Evolutionary conservation across 2,329 filamentous ascomycete species (phyloP), one percentile per base, ranked within the genome.

Genomic region (Hymenoscyphus fructigenus): DNA sequence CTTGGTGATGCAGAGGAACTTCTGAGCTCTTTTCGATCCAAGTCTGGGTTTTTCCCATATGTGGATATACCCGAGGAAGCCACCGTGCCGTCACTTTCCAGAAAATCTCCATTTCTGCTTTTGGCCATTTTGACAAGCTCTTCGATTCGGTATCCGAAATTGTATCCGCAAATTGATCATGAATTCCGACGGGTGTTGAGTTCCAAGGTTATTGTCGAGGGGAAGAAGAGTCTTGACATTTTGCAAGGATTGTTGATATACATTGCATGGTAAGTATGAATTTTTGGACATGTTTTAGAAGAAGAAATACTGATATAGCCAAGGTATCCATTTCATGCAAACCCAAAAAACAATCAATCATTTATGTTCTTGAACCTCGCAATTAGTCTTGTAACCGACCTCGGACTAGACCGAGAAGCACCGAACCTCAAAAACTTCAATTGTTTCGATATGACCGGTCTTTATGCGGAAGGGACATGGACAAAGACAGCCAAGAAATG

Each of bases 221-320:
- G 85, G 0, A 83, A 86, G 76, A 81, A 84, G 61, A 85, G 80
- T 23, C 67, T 88, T 17, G 85, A 88, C 66, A 73, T 87, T 36
- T 73, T 88, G 0, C 83, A 85, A 67, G 85, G 85, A 2, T 74
- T 88, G n/a, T 75, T 88, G 53, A 79, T 88, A 7, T 88, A 88
- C 65, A 81, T 83, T 63, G 78, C 82, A 12, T 88, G 86, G 86
- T 87, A 72, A 69, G 78, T 63, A 23, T 60, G 28, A 29, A 29
- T 29, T 29, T 6, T n/a, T n/a, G n/a, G 6, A 26, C n/a, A 50
- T 50, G 7, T 12, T 3, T 26, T n/a, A n/a, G n/a, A 14, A 10
- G 12, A 4, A 50, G 10, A 50, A 50, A 23, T 12, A 23, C 10
- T 53, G 20, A 53, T 20, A 26, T 14, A 5, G 1, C 26, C 3